phyloP scores from a whole-genome alignment of 805 yeast species.

The Saccharomycopsis olivae region DNA sequence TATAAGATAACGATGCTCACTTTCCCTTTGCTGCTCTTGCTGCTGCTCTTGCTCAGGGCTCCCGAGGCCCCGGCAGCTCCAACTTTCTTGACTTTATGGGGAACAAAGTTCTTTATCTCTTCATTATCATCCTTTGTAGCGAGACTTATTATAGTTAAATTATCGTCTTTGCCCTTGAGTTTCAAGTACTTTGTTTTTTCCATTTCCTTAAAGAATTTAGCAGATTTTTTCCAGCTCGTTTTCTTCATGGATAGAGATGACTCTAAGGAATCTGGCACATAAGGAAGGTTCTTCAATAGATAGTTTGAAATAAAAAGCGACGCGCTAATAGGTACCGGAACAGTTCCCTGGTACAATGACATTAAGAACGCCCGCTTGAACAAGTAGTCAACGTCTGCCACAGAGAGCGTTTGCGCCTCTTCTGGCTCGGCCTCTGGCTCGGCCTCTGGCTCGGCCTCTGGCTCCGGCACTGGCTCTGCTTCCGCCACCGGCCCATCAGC shows the following conservation, averaged over 20 bases:
- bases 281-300: slow-evolving; percentile 64
- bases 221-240: slow-evolving; percentile 82
- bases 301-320: slow-evolving; percentile 68
- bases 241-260: slow-evolving; percentile 53
- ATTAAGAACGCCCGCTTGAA: slow-evolving; percentile 64
- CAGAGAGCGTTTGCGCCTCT: slow-evolving; percentile 26
- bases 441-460: slow-evolving; percentile 10
- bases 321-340: slow-evolving; percentile 57
- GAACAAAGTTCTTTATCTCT: slow-evolving; percentile 47
- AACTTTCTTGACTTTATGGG: slow-evolving; percentile 39
- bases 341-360: slow-evolving; percentile 45
- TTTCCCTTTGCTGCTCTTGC: no score
- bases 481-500: no score
- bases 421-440: slow-evolving; percentile 15
- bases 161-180: slow-evolving; percentile 80
- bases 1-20: slow-evolving; percentile 32
- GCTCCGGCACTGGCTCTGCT: slow-evolving; percentile 11
- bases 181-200: slow-evolving; percentile 63
- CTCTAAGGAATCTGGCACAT: slow-evolving; percentile 26
- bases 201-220: slow-evolving; percentile 78
- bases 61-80: no score
- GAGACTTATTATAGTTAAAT: slow-evolving; percentile 44
- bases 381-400: slow-evolving; percentile 64
- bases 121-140: slow-evolving; percentile 37
- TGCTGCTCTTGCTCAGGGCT: no score